Evolutionary conservation across 306 rosid species (phyloP).

Genomic region (Glycine tomentella): DNA sequence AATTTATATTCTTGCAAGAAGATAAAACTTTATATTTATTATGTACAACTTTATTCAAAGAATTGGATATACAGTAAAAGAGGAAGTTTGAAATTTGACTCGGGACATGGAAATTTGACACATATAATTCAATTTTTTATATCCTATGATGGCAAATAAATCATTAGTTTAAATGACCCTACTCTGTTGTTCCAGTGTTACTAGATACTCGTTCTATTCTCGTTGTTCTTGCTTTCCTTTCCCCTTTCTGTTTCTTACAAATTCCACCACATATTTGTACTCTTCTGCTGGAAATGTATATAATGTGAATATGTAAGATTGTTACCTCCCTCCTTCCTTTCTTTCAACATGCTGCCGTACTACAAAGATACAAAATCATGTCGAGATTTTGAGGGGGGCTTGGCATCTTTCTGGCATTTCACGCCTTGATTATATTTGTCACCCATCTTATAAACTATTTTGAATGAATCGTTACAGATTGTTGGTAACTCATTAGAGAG

Average conservation of each 20-base stretch:
- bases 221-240: too few relatives aligned
- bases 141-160: too few relatives aligned
- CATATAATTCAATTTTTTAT: neutral
- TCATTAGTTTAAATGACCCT: too few relatives aligned
- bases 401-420: neutral
- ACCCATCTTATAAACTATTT: constrained; percentile 23
- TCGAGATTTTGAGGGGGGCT: constrained; percentile 15
- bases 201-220: too few relatives aligned
- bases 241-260: too few relatives aligned
- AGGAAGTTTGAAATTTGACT: neutral
- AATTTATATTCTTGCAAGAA: neutral
- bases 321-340: too few relatives aligned
- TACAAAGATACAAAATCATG: too few relatives aligned
- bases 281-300: too few relatives aligned
- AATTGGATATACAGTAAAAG: neutral
- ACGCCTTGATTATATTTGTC: constrained; percentile 21
- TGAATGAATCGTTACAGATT: constrained; percentile 63
- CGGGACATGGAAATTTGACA: neutral
- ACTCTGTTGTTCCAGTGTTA: too few relatives aligned
- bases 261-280: too few relatives aligned
- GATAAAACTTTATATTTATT: neutral
- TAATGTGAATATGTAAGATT: too few relatives aligned
- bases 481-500: constrained; percentile 94
- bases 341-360: neutral
- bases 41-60: neutral